Conservation (phyloP, 306 rosid genomes). For the Rosa chinensis region DNA sequence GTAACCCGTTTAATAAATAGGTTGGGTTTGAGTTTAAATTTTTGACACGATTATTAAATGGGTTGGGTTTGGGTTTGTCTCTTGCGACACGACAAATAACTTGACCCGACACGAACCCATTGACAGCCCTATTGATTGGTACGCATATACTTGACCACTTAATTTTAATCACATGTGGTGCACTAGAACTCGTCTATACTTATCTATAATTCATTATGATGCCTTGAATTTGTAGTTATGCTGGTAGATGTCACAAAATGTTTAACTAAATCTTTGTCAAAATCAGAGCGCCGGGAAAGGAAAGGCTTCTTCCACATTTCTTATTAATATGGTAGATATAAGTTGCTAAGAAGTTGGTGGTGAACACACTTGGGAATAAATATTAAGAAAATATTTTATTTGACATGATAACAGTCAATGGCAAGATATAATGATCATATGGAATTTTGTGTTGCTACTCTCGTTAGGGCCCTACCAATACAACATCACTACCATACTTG, state of each 20-base stretch:
- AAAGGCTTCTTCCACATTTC: neutral
- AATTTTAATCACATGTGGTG: neutral
- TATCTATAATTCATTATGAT: neutral
- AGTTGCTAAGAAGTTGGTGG: neutral
- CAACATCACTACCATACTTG: neutral
- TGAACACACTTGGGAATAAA: neutral
- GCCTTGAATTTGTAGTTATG: neutral
- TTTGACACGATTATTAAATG: no score
- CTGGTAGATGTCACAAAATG: neutral
- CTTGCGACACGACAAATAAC: no score
- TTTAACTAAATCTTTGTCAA: neutral
- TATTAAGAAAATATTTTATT: neutral
- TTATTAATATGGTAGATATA: neutral
- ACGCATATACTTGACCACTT: neutral
- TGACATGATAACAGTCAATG: slow-evolving; percentile 5
- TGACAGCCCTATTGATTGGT: neutral
- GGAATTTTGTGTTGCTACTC: neutral
- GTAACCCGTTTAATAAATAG: no score
- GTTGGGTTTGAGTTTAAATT: no score
- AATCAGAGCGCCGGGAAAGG: slow-evolving; percentile 10
- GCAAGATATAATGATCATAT: neutral
- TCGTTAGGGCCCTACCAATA: neutral
- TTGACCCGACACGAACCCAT: no score
- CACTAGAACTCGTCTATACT: neutral
- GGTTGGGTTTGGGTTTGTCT: no score